Base-by-base conservation (phyloP, 2,329 filamentous ascomycete genomes). In the Lachnellula arida region DNA sequence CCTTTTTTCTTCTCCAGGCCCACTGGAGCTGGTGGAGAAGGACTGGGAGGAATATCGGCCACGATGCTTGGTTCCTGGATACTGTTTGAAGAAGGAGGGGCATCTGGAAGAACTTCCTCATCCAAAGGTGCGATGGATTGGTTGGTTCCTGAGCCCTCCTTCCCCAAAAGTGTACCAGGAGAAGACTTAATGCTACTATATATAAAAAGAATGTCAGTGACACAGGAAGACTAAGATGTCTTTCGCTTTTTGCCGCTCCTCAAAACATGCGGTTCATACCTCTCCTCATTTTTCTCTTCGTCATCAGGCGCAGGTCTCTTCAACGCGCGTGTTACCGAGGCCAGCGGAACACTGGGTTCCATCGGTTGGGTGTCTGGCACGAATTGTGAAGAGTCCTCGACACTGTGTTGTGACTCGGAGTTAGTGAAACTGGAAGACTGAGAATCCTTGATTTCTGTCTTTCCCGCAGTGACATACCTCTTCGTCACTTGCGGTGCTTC, bases 11-110 rank as follows among this genome's bases (percentile, higher is more conserved):
- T 49, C 42, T 14, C 55, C 46, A 25, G 22, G 12, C 46, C 43
- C 46, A 43, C 49, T 12, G 28, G 8, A 32, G 12, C 14, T 28
- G 48, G 48, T 12, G 48, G 40, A 12, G 46, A 34, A 2, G 43
- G 46, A 3, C 15, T n/a, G 7, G 55, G 55, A 15, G 55, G 40
- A 11, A 57, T 57, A 39, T 57, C 50, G 34, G n/a, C 55, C 1
- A 57, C 51, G 23, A 46, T 57, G 34, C 51, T 51, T 23, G 55
- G 47, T 12, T 57, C 46, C 37, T 54, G 55, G 8, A 57, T 37
- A 28, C 47, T 54, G 11, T 34, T 53, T 7, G 50, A 49, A 12
- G 50, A 43, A 23, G 54, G 39, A 35, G 46, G 37, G 11, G 39
- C 25, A 44, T 44, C 19, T 19, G 42, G 9, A 22, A 44, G 22